A percentile compares a stretch with the other conserved stretches of the same genome.
These are phyloP conservation scores for Ascocoryne sarcoides DNA, from an alignment of 2,329 filamentous ascomycete genomes.

Conservation along the genomic window DNA sequence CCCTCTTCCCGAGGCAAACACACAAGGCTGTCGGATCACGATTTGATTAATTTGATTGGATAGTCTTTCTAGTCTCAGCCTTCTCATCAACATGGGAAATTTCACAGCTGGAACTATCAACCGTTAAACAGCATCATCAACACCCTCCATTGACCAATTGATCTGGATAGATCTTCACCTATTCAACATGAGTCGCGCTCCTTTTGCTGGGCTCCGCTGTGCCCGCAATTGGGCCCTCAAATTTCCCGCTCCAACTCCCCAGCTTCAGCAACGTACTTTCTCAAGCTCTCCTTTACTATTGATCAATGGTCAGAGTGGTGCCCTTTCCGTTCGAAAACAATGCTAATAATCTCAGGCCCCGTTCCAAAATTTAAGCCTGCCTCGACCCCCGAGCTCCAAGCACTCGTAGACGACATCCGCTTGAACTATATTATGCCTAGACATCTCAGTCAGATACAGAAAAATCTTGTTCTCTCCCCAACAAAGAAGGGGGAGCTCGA, in stretches of 20 bases:
- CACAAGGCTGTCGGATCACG: no score
- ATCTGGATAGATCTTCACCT: no score
- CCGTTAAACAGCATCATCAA: no score
- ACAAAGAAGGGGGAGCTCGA: constrained; percentile 41
- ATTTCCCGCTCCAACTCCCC: constrained; percentile 2
- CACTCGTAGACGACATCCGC: constrained; percentile 43
- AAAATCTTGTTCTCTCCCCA: constrained; percentile 41
- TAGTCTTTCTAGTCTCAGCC: no score
- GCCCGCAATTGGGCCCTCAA: constrained; percentile 15
- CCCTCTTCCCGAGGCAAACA: no score
- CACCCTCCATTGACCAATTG: no score
- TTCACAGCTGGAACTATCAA: no score
- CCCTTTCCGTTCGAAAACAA: neutral
- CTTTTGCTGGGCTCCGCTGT: constrained; percentile 9
- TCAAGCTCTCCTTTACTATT: constrained; percentile 20
- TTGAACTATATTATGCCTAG: constrained; percentile 52
- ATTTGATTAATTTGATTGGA: no score
- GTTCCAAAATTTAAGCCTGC: constrained; percentile 37
- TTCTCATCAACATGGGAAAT: no score
- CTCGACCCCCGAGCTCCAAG: constrained; percentile 45
- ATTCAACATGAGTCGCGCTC: constrained; percentile 15
- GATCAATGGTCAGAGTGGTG: constrained; percentile 18
- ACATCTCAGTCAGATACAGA: constrained; percentile 46
- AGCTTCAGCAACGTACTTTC: constrained; percentile 18
- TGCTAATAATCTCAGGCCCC: constrained; percentile 12